Percentiles rank a stretch among this genome's conserved stretches.
phyloP scores from a whole-genome alignment of 2,329 filamentous ascomycete species.

The Botryotinia calthae region DNA sequence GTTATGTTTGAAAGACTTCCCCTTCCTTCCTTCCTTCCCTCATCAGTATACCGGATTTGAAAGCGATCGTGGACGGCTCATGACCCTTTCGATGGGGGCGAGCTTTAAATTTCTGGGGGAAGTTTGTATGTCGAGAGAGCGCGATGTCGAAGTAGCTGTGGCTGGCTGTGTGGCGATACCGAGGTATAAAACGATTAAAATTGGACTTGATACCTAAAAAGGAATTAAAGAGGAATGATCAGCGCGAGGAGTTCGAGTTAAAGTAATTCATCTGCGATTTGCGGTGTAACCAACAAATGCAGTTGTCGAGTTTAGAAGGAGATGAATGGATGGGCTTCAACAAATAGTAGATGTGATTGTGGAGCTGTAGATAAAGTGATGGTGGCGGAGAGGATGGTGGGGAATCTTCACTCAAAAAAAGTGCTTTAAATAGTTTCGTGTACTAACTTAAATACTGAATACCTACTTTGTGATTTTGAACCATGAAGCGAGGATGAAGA shows the following conservation, averaged over 20 bases:
- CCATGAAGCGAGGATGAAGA: neutral
- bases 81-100: slow-evolving; percentile 19
- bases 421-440: slow-evolving; percentile 4
- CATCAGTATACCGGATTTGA: slow-evolving; percentile 33
- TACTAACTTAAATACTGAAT: slow-evolving; percentile 1
- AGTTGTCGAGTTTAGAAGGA: slow-evolving; percentile 5
- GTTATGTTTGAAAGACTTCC: slow-evolving; percentile 24
- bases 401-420: slow-evolving; percentile 16
- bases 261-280: slow-evolving; percentile 11
- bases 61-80: slow-evolving; percentile 28
- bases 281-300: slow-evolving; percentile 14
- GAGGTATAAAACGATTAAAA: slow-evolving; percentile 12
- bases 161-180: slow-evolving; percentile 13
- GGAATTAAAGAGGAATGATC: slow-evolving; percentile 14
- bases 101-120: neutral
- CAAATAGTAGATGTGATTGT: slow-evolving; percentile 4
- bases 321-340: slow-evolving; percentile 1
- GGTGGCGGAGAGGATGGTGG: slow-evolving; percentile 21
- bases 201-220: slow-evolving; percentile 14
- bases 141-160: neutral
- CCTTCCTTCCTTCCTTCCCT: slow-evolving; percentile 30
- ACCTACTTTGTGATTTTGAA: neutral
- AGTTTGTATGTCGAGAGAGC: neutral
- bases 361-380: slow-evolving; percentile 10
- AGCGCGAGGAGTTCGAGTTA: slow-evolving; percentile 10